phyloP scores from a whole-genome alignment of 805 yeast species.

The Isabelozyma rhagii region DNA sequence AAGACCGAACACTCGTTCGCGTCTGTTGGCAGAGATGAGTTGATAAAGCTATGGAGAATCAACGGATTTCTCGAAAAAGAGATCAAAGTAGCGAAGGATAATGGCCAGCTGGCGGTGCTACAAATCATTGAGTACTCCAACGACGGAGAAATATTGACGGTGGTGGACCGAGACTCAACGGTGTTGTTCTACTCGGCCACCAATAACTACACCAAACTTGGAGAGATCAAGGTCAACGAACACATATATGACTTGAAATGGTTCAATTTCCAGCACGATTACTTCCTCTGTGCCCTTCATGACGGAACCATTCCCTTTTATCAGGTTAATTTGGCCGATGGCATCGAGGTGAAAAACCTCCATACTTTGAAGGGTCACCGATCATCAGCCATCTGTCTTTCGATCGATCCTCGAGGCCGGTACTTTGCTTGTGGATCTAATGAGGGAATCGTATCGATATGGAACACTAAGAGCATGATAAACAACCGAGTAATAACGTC shows the following conservation, averaged over 20 bases:
- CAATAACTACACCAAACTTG: slow-evolving; percentile 24
- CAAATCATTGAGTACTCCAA: slow-evolving; percentile 36
- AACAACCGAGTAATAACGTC: slow-evolving; percentile 32
- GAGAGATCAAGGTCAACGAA: slow-evolving; percentile 18
- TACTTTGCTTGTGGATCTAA: slow-evolving; percentile 52
- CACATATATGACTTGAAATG: slow-evolving; percentile 42
- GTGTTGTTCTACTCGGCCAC: slow-evolving; percentile 32
- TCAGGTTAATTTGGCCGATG: slow-evolving; percentile 6
- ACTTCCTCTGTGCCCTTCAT: slow-evolving; percentile 38
- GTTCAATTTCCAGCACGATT: slow-evolving; percentile 40
- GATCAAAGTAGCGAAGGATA: slow-evolving; percentile 21
- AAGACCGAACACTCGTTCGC: slow-evolving; percentile 42
- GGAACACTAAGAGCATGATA: slow-evolving; percentile 42
- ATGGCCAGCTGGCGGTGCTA: slow-evolving; percentile 6
- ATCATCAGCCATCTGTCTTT: slow-evolving; percentile 45
- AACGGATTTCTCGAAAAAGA: slow-evolving; percentile 29
- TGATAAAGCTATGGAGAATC: slow-evolving; percentile 46
- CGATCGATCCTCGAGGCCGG: slow-evolving; percentile 51
- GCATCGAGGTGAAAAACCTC: background rate
- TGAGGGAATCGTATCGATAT: slow-evolving; percentile 54
- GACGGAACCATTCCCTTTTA: slow-evolving; percentile 41
- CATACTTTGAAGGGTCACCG: slow-evolving; percentile 38
- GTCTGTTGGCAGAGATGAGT: slow-evolving; percentile 47
- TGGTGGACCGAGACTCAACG: slow-evolving; percentile 37
- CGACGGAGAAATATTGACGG: slow-evolving; percentile 46